Percentiles rank a stretch among this genome's conserved stretches.
Evolutionary conservation across 371 early-diverging fungal species (phyloP).

Genomic region (Actinomucor elegans): DNA sequence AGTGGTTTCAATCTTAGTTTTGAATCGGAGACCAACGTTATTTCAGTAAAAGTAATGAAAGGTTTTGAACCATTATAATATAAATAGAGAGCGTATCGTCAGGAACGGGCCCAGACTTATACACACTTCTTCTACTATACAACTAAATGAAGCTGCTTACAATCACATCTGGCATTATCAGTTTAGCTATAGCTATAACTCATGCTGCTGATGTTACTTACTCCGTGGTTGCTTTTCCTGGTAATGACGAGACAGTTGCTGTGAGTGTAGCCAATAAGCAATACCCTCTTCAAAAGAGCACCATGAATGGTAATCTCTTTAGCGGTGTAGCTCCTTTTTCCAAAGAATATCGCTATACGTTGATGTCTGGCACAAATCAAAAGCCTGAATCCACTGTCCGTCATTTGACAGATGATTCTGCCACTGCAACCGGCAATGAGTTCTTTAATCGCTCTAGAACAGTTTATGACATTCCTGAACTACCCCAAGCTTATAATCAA

Average conservation of each 20-base stretch:
- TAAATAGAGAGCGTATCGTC: too few species aligned
- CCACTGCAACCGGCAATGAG: constrained; percentile 47
- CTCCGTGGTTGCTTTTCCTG: constrained; percentile 39
- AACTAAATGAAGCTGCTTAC: constrained; percentile 1
- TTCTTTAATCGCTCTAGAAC: constrained; percentile 47
- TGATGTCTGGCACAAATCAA: constrained; percentile 3
- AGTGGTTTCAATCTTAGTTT: too few species aligned
- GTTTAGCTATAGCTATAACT: not conserved
- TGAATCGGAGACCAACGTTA: too few species aligned
- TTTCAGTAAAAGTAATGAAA: too few species aligned
- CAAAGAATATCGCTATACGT: constrained; percentile 31
- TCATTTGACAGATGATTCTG: constrained; percentile 26
- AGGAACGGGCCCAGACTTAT: too few species aligned
- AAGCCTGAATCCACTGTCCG: constrained; percentile 27
- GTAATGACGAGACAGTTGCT: constrained; percentile 21
- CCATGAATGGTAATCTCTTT: constrained; percentile 20
- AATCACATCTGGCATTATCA: constrained; percentile 1
- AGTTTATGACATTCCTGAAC: constrained; percentile 38
- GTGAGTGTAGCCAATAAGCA: constrained; percentile 26
- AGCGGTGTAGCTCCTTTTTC: constrained; percentile 32
- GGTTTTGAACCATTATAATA: too few species aligned
- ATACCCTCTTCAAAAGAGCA: constrained; percentile 20
- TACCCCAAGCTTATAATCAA: constrained; percentile 50
- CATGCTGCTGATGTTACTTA: constrained; percentile 34
- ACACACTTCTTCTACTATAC: not conserved